Evolutionary conservation across 768 basidiomycete species (phyloP).

Genomic region (Leucocoprinus birnbaumii): DNA sequence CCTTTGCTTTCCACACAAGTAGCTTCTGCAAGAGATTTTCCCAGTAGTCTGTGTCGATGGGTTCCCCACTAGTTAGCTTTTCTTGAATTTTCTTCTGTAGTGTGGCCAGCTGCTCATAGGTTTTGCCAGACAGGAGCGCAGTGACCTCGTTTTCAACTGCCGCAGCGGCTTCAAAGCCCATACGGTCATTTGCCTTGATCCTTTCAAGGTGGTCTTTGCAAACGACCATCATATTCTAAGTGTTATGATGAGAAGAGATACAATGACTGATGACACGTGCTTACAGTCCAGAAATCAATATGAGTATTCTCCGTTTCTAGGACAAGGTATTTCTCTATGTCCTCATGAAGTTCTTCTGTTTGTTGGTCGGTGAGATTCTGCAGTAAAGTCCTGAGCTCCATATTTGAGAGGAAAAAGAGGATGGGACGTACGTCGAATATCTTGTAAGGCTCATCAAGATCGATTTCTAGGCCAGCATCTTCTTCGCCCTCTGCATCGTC

Average conservation of each 20-base stretch:
- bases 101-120: slow-evolving; percentile 76
- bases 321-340: slow-evolving; percentile 88
- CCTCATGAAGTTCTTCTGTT: slow-evolving; percentile 90
- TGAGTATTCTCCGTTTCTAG: slow-evolving; percentile 83
- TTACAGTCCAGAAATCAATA: slow-evolving; percentile 96
- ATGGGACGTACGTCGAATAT: slow-evolving; percentile 80
- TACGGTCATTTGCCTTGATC: slow-evolving; percentile 57
- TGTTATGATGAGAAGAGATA: too few species aligned
- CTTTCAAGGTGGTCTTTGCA: slow-evolving; percentile 88
- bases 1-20: slow-evolving; percentile 97
- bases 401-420: neutral
- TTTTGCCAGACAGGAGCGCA: slow-evolving; percentile 77
- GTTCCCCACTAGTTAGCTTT: slow-evolving; percentile 89
- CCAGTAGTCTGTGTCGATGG: slow-evolving; percentile 98
- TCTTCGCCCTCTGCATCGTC: slow-evolving; percentile 58
- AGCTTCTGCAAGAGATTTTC: slow-evolving; percentile 88
- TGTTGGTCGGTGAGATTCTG: slow-evolving; percentile 86
- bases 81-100: slow-evolving; percentile 85
- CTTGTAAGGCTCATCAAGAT: slow-evolving; percentile 97
- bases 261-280: slow-evolving; percentile 17
- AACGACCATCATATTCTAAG: slow-evolving; percentile 94
- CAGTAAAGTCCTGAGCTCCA: slow-evolving; percentile 14
- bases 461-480: slow-evolving; percentile 92
- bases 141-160: slow-evolving; percentile 88
- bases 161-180: slow-evolving; percentile 66